phyloP scores from a whole-genome alignment of 2,329 filamentous ascomycete species.

The Neobulgaria alba region DNA sequence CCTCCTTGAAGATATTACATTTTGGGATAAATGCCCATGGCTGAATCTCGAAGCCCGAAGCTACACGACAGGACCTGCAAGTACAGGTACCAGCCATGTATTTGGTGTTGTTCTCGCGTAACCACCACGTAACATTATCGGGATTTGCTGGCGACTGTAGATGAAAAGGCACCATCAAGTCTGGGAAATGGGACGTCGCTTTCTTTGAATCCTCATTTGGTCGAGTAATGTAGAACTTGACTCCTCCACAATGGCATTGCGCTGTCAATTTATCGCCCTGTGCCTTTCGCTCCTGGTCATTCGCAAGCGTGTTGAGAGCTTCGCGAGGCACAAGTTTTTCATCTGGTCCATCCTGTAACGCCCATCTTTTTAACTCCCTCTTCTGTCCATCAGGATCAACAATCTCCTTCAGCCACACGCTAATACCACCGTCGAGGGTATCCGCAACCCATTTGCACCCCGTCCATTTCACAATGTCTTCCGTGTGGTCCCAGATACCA shows the following conservation, averaged over 20 bases:
- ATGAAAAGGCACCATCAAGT: constrained; percentile 44
- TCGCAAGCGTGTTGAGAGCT: constrained; percentile 3
- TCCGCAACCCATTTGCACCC: constrained; percentile 30
- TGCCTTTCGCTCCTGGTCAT: not conserved
- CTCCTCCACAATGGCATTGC: constrained; percentile 45
- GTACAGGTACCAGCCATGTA: constrained; percentile 53
- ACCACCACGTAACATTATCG: constrained; percentile 17
- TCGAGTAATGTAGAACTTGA: constrained; percentile 48
- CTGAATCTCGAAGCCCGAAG: constrained; percentile 54
- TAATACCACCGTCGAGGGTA: constrained; percentile 44
- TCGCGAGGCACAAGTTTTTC: constrained; percentile 9
- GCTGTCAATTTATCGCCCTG: constrained; percentile 31
- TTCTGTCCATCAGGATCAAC: constrained; percentile 8
- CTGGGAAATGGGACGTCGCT: constrained; percentile 41
- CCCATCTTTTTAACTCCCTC: constrained; percentile 10
- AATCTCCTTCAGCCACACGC: constrained; percentile 32
- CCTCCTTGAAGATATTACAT: constrained; percentile 43
- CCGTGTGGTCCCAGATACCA: constrained; percentile 26
- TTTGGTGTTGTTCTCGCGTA: constrained; percentile 30
- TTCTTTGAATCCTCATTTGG: constrained; percentile 39
- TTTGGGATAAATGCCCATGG: constrained; percentile 57
- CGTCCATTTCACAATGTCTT: constrained; percentile 21
- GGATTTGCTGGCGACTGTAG: constrained; percentile 34
- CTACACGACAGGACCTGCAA: constrained; percentile 53
- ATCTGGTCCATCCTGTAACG: constrained; percentile 5